Evolutionary conservation across 306 rosid species (phyloP).

Genomic region (Parietaria judaica): DNA sequence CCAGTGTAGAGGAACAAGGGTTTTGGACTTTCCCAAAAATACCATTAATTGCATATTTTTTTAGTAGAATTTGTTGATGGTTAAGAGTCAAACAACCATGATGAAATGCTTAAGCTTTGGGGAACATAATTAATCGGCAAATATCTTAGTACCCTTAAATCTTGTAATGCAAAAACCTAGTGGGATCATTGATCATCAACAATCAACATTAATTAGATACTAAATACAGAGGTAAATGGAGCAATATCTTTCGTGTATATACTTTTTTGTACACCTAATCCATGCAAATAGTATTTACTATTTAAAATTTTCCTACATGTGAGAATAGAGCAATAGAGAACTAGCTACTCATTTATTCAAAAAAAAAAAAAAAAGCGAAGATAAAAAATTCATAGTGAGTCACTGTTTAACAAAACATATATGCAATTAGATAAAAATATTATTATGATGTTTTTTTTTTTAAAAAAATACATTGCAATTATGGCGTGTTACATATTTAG

Average conservation of each 20-base stretch:
- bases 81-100: slow-evolving; percentile 18
- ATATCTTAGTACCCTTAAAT: slow-evolving; percentile 21
- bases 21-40: no score
- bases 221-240: not conserved
- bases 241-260: not conserved
- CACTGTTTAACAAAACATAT: slow-evolving; percentile 18
- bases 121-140: slow-evolving; percentile 32
- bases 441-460: slow-evolving; percentile 1
- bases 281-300: slow-evolving; percentile 13
- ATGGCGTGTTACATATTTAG: slow-evolving; percentile 13
- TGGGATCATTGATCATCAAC: slow-evolving; percentile 27
- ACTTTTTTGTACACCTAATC: slow-evolving; percentile 24
- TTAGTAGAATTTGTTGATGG: slow-evolving; percentile 20
- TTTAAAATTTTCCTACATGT: not conserved
- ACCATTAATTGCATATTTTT: not conserved
- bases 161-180: slow-evolving; percentile 20
- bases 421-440: slow-evolving; percentile 34
- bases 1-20: no score
- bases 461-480: slow-evolving; percentile 8
- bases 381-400: not conserved
- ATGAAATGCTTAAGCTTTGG: slow-evolving; percentile 43
- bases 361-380: not conserved
- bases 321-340: slow-evolving; percentile 8
- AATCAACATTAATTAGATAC: slow-evolving; percentile 8
- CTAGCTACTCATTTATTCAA: slow-evolving; percentile 3